Base-by-base conservation (phyloP, 768 basidiomycete genomes). In the Rhizopogon sp. region DNA sequence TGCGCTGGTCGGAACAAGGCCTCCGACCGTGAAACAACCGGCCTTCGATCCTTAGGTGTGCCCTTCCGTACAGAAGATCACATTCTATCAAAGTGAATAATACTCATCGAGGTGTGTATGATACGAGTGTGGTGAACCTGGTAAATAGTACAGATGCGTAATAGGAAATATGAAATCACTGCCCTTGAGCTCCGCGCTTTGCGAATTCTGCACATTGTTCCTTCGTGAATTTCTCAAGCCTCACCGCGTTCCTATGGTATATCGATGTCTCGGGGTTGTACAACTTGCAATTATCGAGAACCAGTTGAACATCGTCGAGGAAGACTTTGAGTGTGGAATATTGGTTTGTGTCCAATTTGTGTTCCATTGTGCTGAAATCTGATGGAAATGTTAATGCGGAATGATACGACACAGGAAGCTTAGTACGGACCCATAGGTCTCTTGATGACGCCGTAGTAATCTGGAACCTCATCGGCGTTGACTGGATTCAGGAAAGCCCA, bases 401-500 rank as follows among this genome's bases (percentile, higher is more conserved):
- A 55, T 20, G 54, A 14, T 25, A 39, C 14, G 10, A 39, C 29
- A 7, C 16, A 56, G 43, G 10, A 53, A 28, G 31, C n/a, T 37
- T 43, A 31, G 5, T 28, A 76, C 84, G 55, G 60, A 93, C 93
- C 94, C 95, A 98, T 98, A 3, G 97, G 97, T 55, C 84, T 74
- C 62, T 84, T 86, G 66, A 98, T 85, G 46, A 94, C 82, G 20
- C 92, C 87, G 69, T 92, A 89, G 63, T 99, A 99, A 66, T 98
- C 95, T 6, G 78, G 69, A 6, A 95, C 95, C 56, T 93, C 88
- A 6, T 82, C 81, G 2, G 69, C 74, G 60, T 87, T 85, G 43
- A 98, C 95, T 3, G 97, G 93, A 51, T 77, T 68, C 31, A 77
- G 72, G 72, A 98, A 99, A 6, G 97, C 83, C 95, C 97, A 99